These are phyloP conservation scores for Suillus placidus DNA, from an alignment of 768 basidiomycete species.

Conservation along the genomic window DNA sequence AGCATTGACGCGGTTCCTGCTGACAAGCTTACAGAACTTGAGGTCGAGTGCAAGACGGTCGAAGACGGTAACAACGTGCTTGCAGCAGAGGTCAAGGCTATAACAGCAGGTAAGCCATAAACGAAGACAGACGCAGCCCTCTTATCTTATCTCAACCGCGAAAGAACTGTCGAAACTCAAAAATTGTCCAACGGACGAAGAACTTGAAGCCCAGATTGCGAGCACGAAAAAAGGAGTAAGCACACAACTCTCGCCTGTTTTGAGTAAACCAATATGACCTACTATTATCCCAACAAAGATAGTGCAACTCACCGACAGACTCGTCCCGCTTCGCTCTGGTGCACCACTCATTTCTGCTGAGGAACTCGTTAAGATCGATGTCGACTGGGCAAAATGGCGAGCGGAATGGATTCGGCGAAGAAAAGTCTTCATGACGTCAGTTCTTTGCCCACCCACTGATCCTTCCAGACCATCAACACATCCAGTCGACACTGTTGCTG, in stretches of 20 bases:
- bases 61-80: slow-evolving; percentile 63
- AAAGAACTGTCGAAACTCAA: slow-evolving; percentile 69
- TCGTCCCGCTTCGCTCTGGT: slow-evolving; percentile 69
- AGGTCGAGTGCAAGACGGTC: slow-evolving; percentile 55
- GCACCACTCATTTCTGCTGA: slow-evolving; percentile 64
- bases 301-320: slow-evolving; percentile 46
- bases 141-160: slow-evolving; percentile 17
- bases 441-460: slow-evolving; percentile 12
- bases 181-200: slow-evolving; percentile 67
- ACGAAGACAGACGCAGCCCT: not conserved
- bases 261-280: slow-evolving; percentile 8
- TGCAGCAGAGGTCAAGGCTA: slow-evolving; percentile 51
- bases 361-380: slow-evolving; percentile 68
- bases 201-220: slow-evolving; percentile 59
- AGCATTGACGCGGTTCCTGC: slow-evolving; percentile 66
- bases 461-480: not conserved
- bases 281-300: slow-evolving; percentile 43
- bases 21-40: slow-evolving; percentile 61
- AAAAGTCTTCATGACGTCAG: slow-evolving; percentile 60
- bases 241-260: slow-evolving; percentile 14
- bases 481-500: not conserved
- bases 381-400: slow-evolving; percentile 80
- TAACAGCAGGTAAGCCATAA: slow-evolving; percentile 29
- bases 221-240: slow-evolving; percentile 56
- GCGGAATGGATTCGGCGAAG: slow-evolving; percentile 77